These are phyloP conservation scores for Vitis hybrid DNA, from an alignment of 177 flowering plant genomes.

Conservation along the genomic window DNA sequence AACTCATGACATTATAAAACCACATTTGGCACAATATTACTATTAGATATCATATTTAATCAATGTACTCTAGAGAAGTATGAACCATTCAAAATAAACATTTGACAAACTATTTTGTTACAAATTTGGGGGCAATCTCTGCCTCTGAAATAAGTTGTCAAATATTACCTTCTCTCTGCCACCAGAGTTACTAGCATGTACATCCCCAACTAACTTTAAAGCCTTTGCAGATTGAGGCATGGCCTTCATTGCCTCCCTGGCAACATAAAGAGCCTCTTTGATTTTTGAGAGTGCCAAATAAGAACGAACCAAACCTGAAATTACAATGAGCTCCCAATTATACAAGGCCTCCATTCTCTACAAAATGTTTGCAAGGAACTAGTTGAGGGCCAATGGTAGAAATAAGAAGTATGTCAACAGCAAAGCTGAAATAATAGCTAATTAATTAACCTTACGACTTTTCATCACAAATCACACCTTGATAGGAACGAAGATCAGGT, in stretches of 20 bases:
- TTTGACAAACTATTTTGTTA: too few relatives aligned
- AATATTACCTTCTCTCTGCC: conserved; percentile 86
- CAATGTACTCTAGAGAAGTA: too few relatives aligned
- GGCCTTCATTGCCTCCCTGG: conserved; percentile 94
- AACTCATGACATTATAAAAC: too few relatives aligned
- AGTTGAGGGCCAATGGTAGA: background rate
- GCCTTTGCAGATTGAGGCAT: conserved; percentile 98
- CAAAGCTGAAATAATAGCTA: background rate
- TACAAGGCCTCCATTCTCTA: background rate
- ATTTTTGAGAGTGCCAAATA: conserved; percentile 77
- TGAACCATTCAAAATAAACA: too few relatives aligned
- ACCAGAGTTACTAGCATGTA: conserved; percentile 77
- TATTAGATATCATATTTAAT: too few relatives aligned
- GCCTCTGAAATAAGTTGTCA: background rate
- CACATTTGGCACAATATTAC: too few relatives aligned
- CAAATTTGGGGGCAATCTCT: background rate
- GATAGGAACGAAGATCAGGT: conserved; percentile 97
- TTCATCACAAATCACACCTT: conserved; percentile 47
- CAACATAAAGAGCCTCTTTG: conserved; percentile 85
- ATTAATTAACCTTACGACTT: background rate
- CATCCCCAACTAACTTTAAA: conserved; percentile 93
- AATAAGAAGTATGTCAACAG: conserved; percentile 5
- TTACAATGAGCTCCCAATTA: conserved; percentile 5
- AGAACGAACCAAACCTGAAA: conserved; percentile 84
- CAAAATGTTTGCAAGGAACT: background rate